Percentiles rank a stretch among this genome's conserved stretches.
Conservation (phyloP, 495 filamentous ascomycete genomes). For the Trichoderma virens region DNA sequence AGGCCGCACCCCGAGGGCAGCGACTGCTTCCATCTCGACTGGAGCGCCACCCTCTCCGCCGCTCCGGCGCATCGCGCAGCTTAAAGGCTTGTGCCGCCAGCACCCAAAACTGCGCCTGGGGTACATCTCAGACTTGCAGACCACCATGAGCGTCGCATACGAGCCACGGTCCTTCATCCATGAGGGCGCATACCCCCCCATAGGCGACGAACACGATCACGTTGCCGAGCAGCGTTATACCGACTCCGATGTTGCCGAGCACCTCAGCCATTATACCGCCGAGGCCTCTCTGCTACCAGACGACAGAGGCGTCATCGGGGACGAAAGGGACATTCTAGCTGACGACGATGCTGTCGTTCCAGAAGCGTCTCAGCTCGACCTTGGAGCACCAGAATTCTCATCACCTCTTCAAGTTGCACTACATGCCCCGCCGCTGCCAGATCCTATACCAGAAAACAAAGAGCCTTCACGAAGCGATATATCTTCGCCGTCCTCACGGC, state of each 20-base stretch:
- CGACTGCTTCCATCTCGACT: background rate
- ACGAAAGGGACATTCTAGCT: slow-evolving; percentile 10
- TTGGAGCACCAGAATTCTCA: slow-evolving; percentile 9
- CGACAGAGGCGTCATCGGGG: slow-evolving; percentile 11
- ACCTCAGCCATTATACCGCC: slow-evolving; percentile 11
- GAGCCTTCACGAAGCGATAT: slow-evolving; percentile 17
- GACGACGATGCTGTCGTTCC: slow-evolving; percentile 10
- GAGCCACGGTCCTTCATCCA: slow-evolving; percentile 31
- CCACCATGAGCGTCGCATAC: slow-evolving; percentile 36
- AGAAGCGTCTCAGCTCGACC: slow-evolving; percentile 2
- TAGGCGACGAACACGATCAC: slow-evolving; percentile 20
- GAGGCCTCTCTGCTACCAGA: slow-evolving; percentile 4
- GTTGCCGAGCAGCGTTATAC: slow-evolving; percentile 15
- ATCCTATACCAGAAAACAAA: slow-evolving; percentile 15
- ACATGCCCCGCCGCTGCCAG: slow-evolving; percentile 1
- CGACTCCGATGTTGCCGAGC: slow-evolving; percentile 17
- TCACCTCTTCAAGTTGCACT: slow-evolving; percentile 9
- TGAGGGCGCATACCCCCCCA: slow-evolving; percentile 27
- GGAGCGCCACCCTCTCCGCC: background rate
- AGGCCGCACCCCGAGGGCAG: background rate
- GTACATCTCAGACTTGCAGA: background rate
- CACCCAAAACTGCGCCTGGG: slow-evolving; percentile 3
- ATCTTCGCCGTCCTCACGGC: slow-evolving; percentile 26
- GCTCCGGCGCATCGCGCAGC: background rate
- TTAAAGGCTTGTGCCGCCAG: background rate